A percentile compares a stretch with the other conserved stretches of the same genome.
These are phyloP conservation scores for Nothopassalora personata DNA, from an alignment of 2,329 filamentous ascomycete genomes.

Conservation along the genomic window DNA sequence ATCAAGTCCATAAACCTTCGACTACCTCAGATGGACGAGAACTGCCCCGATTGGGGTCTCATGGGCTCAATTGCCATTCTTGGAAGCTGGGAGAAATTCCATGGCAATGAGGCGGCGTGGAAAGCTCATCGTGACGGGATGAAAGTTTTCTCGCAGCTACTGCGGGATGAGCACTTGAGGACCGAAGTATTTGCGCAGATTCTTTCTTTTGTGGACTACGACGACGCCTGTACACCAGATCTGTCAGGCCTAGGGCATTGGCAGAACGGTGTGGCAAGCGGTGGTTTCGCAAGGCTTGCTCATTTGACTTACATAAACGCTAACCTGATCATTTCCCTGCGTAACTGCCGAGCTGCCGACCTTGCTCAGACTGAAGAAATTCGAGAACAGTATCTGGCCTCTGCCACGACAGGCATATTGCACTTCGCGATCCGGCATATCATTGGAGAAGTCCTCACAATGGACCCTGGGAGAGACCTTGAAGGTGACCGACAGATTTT, in stretches of 20 bases:
- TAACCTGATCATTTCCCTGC: conserved; percentile 6
- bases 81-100: conserved; percentile 15
- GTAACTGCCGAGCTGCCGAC: conserved; percentile 6
- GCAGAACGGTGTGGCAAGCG: neutral
- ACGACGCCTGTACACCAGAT: neutral
- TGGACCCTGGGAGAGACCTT: conserved; percentile 3
- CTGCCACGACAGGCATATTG: conserved; percentile 8
- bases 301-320: conserved; percentile 6
- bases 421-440: neutral
- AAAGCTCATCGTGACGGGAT: conserved; percentile 13
- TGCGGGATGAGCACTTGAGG: conserved; percentile 6
- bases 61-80: conserved; percentile 14
- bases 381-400: conserved; percentile 3
- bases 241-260: neutral
- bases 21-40: conserved; percentile 2
- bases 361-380: neutral
- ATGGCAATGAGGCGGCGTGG: conserved; percentile 12
- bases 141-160: conserved; percentile 6
- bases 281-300: conserved; percentile 8
- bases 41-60: conserved; percentile 10
- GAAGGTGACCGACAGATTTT: conserved; percentile 13
- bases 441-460: neutral
- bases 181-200: conserved; percentile 12
- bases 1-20: conserved; percentile 12
- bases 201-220: conserved; percentile 9